phyloP scores from a whole-genome alignment of 2,329 filamentous ascomycete genomes.

The Phaeosphaeriaceae sp. region DNA sequence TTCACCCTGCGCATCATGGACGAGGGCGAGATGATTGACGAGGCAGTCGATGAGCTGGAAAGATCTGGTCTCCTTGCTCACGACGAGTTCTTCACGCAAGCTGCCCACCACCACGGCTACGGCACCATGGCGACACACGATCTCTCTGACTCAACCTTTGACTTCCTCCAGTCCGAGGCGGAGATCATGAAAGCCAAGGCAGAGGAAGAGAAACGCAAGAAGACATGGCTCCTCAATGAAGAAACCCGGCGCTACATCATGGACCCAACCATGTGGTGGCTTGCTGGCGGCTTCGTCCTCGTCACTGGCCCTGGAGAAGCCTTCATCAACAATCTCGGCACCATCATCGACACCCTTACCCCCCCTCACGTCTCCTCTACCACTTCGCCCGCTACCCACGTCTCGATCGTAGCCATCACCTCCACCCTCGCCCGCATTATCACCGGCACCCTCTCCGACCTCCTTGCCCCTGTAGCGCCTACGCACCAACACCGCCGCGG shows the following conservation, averaged over 20 bases:
- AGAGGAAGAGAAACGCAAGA: slow-evolving; percentile 72
- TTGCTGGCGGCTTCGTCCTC: slow-evolving; percentile 89
- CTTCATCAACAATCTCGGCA: slow-evolving; percentile 97
- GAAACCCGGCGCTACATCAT: slow-evolving; percentile 85
- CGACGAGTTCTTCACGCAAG: slow-evolving; percentile 72
- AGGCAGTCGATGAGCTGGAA: slow-evolving; percentile 89
- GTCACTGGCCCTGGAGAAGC: slow-evolving; percentile 95
- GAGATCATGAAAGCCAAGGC: slow-evolving; percentile 55
- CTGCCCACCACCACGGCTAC: slow-evolving; percentile 64
- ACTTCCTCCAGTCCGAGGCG: slow-evolving; percentile 54
- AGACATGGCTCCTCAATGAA: slow-evolving; percentile 88
- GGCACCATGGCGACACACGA: slow-evolving; percentile 64
- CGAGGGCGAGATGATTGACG: slow-evolving; percentile 86
- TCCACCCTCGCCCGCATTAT: slow-evolving; percentile 90
- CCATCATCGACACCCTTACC: slow-evolving; percentile 86
- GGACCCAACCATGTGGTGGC: slow-evolving; percentile 95
- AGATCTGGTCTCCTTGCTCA: slow-evolving; percentile 82
- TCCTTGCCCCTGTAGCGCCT: slow-evolving; percentile 69
- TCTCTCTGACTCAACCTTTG: slow-evolving; percentile 56
- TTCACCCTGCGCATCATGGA: slow-evolving; percentile 80
- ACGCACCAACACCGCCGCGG: slow-evolving; percentile 65
- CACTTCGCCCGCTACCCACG: slow-evolving; percentile 81
- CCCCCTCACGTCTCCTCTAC: slow-evolving; percentile 63
- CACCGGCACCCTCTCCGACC: slow-evolving; percentile 86
- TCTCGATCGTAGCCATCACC: slow-evolving; percentile 88